These are phyloP conservation scores for Podospora didyma DNA, from an alignment of 495 filamentous ascomycete species.

Conservation along the genomic window DNA sequence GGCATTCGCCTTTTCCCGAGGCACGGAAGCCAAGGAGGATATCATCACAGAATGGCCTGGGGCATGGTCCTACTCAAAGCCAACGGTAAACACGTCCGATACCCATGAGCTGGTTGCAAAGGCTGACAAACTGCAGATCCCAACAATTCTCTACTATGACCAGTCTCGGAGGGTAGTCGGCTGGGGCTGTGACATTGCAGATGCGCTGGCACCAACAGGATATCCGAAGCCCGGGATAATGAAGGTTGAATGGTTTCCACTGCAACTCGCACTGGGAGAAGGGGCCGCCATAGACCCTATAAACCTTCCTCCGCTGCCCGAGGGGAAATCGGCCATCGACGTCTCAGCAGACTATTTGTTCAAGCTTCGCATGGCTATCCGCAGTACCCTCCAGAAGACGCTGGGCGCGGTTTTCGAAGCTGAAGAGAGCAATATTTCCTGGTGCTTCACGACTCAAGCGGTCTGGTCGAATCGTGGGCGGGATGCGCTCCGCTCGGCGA, in stretches of 20 bases:
- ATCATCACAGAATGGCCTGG: too few species aligned
- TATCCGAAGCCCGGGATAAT: slow-evolving; percentile 73
- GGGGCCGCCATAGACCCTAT: slow-evolving; percentile 77
- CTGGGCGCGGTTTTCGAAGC: slow-evolving; percentile 71
- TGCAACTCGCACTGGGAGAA: slow-evolving; percentile 71
- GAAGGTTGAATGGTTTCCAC: slow-evolving; percentile 77
- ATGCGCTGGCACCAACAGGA: slow-evolving; percentile 68
- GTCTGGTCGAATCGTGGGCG: slow-evolving; percentile 77
- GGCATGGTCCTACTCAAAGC: too few species aligned
- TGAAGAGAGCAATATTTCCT: slow-evolving; percentile 69
- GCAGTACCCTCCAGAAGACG: slow-evolving; percentile 69
- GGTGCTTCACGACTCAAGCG: slow-evolving; percentile 69
- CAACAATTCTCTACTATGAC: slow-evolving; percentile 71
- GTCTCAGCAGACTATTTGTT: slow-evolving; percentile 74
- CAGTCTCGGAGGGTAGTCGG: slow-evolving; percentile 74
- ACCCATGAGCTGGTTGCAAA: too few species aligned
- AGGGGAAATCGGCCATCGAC: slow-evolving; percentile 73
- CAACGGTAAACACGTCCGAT: too few species aligned
- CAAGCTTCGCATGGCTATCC: slow-evolving; percentile 71
- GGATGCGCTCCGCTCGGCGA: slow-evolving; percentile 65
- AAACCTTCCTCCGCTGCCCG: slow-evolving; percentile 69
- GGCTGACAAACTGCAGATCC: too few species aligned
- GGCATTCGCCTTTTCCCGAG: too few species aligned
- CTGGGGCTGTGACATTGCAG: slow-evolving; percentile 73
- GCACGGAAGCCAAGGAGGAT: too few species aligned